These are phyloP conservation scores for Persicaria tinctoria DNA, from an alignment of 148 eudicot genomes.

Conservation along the genomic window DNA sequence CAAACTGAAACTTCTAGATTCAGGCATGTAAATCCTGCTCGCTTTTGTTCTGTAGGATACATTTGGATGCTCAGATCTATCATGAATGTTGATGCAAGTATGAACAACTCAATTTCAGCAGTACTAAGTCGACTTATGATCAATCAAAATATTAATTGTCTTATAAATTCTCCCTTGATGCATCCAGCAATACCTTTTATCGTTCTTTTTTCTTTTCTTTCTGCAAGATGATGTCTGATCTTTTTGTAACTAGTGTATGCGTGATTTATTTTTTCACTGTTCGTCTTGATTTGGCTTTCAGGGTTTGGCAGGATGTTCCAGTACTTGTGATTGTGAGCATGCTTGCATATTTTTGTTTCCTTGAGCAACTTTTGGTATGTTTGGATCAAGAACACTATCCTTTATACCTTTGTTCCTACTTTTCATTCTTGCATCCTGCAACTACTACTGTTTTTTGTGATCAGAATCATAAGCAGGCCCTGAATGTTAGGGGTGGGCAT, in stretches of 20 bases:
- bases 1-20: constrained; percentile 37
- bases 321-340: constrained; percentile 90
- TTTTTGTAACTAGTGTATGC: not conserved
- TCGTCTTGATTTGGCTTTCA: constrained; percentile 19
- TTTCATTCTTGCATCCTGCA: not conserved
- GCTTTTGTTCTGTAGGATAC: not conserved
- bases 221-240: not conserved
- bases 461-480: not conserved
- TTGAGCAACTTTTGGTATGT: constrained; percentile 94
- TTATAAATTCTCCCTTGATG: not conserved
- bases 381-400: constrained; percentile 1
- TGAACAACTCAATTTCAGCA: not conserved
- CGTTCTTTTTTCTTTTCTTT: not conserved
- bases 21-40: constrained; percentile 50
- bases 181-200: not conserved
- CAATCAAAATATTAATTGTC: not conserved
- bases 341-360: constrained; percentile 90
- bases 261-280: not conserved
- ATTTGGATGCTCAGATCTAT: not conserved
- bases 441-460: not conserved
- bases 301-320: constrained; percentile 97
- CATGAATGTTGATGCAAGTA: not conserved
- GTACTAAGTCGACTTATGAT: not conserved
- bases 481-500: too few species aligned
- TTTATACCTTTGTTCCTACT: not conserved